Conservation (phyloP, 148 eudicot species). For the Amaranthus cruentus region DNA sequence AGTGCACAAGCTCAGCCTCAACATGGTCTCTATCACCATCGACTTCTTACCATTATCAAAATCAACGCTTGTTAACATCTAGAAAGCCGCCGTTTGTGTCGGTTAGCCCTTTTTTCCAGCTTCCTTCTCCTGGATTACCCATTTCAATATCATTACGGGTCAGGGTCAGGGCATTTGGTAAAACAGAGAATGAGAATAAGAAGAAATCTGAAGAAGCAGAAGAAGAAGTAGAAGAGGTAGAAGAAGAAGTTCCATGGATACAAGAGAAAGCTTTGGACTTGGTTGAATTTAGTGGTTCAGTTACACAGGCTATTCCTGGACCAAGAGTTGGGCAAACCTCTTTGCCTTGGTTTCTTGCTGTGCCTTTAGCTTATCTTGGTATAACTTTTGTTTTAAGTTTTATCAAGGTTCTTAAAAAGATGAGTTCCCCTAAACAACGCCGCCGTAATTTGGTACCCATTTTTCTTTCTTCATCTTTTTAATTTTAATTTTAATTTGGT, state of each 20-base stretch:
- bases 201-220: conserved; percentile 13
- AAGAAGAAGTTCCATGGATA: conserved; percentile 85
- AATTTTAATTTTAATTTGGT: not conserved
- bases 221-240: conserved; percentile 44
- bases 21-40: too few relatives aligned
- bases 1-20: too few relatives aligned
- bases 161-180: not conserved
- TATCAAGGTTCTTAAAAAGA: conserved; percentile 54
- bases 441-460: conserved; percentile 59
- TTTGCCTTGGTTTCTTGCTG: conserved; percentile 75
- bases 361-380: conserved; percentile 66
- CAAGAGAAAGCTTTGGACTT: conserved; percentile 85
- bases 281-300: conserved; percentile 82
- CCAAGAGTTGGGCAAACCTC: conserved; percentile 66
- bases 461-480: not conserved
- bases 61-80: too few relatives aligned
- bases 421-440: conserved; percentile 56
- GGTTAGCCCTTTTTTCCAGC: too few relatives aligned
- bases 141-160: not conserved
- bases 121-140: not conserved
- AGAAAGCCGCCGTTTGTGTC: too few relatives aligned
- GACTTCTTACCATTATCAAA: too few relatives aligned
- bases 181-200: conserved; percentile 13
- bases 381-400: conserved; percentile 55
- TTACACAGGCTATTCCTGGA: conserved; percentile 81